Evolutionary conservation across 352 stramenopile genomes (phyloP).

Genomic region (Phytophthora pinifolia): DNA sequence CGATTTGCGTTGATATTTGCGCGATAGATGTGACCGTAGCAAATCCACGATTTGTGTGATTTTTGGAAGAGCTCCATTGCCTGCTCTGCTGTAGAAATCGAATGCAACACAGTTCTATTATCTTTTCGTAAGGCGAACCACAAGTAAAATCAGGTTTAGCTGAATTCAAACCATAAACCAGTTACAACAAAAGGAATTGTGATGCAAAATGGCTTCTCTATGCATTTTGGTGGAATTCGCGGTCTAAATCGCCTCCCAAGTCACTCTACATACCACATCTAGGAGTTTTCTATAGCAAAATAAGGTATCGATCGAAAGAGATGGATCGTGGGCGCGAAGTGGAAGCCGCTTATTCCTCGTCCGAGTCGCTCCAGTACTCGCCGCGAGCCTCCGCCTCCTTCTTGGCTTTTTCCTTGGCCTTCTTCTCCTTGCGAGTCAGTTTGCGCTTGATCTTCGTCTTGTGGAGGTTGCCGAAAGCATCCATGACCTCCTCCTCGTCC

Average conservation of each 20-base stretch:
- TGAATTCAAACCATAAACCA: too few relatives aligned
- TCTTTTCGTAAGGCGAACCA: too few relatives aligned
- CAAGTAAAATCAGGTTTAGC: not conserved
- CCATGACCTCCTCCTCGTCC: conserved; percentile 76
- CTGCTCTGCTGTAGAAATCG: too few relatives aligned
- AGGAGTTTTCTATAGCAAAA: conserved; percentile 42
- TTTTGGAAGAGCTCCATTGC: too few relatives aligned
- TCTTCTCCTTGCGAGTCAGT: conserved; percentile 89
- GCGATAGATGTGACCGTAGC: too few relatives aligned
- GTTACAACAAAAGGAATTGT: conserved; percentile 2
- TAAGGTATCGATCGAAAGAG: conserved; percentile 41
- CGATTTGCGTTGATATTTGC: too few relatives aligned
- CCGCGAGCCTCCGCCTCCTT: conserved; percentile 86
- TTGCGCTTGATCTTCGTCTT: conserved; percentile 92
- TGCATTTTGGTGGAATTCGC: conserved; percentile 35
- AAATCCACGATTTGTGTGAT: too few relatives aligned
- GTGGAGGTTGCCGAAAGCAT: conserved; percentile 84
- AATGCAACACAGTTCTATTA: too few relatives aligned
- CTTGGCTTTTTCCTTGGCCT: conserved; percentile 87
- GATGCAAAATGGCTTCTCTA: conserved; percentile 29
- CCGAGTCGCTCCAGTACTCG: conserved; percentile 84
- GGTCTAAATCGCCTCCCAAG: conserved; percentile 35
- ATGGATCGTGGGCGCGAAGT: conserved; percentile 30
- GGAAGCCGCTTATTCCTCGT: conserved; percentile 58
- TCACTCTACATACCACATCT: conserved; percentile 44